A percentile compares a stretch with the other conserved stretches of the same genome.
Conservation (phyloP, 495 filamentous ascomycete genomes). For the Penicillium alfredii region DNA sequence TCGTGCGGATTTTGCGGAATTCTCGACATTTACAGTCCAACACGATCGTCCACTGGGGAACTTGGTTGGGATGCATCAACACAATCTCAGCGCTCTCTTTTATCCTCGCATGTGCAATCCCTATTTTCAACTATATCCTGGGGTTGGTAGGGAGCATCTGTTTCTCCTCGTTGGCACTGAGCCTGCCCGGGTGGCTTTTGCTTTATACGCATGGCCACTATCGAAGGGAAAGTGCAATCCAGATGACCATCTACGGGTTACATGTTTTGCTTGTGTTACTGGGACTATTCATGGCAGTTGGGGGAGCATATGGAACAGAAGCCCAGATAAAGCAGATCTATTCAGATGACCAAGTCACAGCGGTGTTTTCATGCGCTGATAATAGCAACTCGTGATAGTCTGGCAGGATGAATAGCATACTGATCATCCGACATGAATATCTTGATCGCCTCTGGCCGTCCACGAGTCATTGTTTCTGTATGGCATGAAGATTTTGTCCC, state of each 20-base stretch:
- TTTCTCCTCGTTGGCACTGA: conserved; percentile 30
- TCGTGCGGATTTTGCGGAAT: conserved; percentile 48
- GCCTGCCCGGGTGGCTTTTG: conserved; percentile 39
- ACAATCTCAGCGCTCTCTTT: conserved; percentile 53
- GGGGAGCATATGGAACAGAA: conserved; percentile 16
- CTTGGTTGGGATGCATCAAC: conserved; percentile 50
- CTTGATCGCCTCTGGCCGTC: no score
- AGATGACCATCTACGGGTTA: conserved; percentile 10
- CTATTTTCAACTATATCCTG: conserved; percentile 59
- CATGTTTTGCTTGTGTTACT: conserved; percentile 13
- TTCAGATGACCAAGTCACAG: not conserved
- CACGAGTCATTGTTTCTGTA: no score
- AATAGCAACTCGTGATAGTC: no score
- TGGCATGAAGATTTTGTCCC: no score
- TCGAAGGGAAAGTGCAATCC: conserved; percentile 7
- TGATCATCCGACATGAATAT: no score
- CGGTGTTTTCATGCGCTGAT: not conserved
- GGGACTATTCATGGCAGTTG: conserved; percentile 18
- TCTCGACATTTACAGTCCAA: conserved; percentile 48
- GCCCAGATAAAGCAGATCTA: conserved; percentile 13
- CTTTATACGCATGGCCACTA: conserved; percentile 32
- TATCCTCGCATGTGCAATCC: conserved; percentile 60
- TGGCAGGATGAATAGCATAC: no score
- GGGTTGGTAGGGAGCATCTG: conserved; percentile 29
- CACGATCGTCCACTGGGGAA: conserved; percentile 33